A percentile compares a stretch with the other conserved stretches of the same genome.
These are phyloP conservation scores for Pyrenochaeta sp. DNA, from an alignment of 2,329 filamentous ascomycete genomes.

Conservation along the genomic window DNA sequence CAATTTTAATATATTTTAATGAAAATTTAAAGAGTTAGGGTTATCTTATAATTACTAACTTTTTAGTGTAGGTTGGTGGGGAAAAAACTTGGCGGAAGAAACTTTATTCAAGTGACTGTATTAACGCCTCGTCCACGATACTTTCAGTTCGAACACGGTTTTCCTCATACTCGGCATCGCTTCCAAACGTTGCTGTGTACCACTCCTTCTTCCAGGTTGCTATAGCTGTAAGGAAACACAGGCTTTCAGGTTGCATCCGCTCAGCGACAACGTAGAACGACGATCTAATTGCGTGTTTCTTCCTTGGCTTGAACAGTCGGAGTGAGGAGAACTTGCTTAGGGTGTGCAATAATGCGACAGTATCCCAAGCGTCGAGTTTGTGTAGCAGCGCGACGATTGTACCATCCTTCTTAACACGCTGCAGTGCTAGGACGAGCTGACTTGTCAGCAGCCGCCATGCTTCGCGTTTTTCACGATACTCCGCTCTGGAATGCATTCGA, in stretches of 20 bases:
- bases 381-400: slow-evolving; percentile 62
- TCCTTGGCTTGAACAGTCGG: slow-evolving; percentile 56
- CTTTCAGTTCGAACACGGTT: neutral
- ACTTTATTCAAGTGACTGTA: too few relatives aligned
- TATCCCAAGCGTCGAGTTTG: slow-evolving; percentile 54
- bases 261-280: slow-evolving; percentile 65
- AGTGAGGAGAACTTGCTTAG: slow-evolving; percentile 57
- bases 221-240: slow-evolving; percentile 49
- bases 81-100: too few relatives aligned
- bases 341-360: slow-evolving; percentile 46
- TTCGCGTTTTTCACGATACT: slow-evolving; percentile 39
- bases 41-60: too few relatives aligned
- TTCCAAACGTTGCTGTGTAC: slow-evolving; percentile 20
- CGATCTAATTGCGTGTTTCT: slow-evolving; percentile 52
- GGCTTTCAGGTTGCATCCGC: slow-evolving; percentile 43
- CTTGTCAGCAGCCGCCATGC: slow-evolving; percentile 28
- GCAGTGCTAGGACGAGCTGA: slow-evolving; percentile 58
- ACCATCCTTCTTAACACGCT: slow-evolving; percentile 50
- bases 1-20: too few relatives aligned
- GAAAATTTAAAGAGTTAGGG: too few relatives aligned
- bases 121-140: too few relatives aligned
- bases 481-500: slow-evolving; percentile 33
- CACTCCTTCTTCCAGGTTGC: slow-evolving; percentile 18
- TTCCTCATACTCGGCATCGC: slow-evolving; percentile 11
- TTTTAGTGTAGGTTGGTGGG: too few relatives aligned